Conservation (phyloP, 164 flowering plant genomes). For the Liquidambar formosana region DNA sequence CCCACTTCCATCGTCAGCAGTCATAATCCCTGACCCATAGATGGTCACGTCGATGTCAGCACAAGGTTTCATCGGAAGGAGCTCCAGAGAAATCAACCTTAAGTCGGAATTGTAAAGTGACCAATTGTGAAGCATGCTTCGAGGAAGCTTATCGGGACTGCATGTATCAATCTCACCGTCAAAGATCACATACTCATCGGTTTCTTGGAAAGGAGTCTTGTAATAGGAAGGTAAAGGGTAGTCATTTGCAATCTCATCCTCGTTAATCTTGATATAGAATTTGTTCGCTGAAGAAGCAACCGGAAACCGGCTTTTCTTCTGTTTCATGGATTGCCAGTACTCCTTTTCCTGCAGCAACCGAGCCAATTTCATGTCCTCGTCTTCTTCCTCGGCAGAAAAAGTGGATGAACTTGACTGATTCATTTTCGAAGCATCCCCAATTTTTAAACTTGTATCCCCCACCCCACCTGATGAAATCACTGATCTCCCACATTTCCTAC, state of each 20-base stretch:
- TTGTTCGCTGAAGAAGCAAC: constrained; percentile 41
- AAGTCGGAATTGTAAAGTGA: constrained; percentile 88
- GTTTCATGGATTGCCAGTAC: constrained; percentile 66
- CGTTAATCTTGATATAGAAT: constrained; percentile 80
- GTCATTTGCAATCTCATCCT: constrained; percentile 92
- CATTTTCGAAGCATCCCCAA: constrained; percentile 24
- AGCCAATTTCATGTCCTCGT: constrained; percentile 70
- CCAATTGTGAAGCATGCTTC: constrained; percentile 90
- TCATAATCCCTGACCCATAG: constrained; percentile 88
- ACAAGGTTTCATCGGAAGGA: constrained; percentile 87
- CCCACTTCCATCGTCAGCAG: constrained; percentile 79
- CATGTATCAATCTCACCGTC: constrained; percentile 49
- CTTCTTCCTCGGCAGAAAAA: constrained; percentile 49
- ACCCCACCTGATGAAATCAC: constrained; percentile 22
- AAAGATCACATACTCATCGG: constrained; percentile 72
- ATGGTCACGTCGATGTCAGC: constrained; percentile 81
- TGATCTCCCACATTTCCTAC: constrained; percentile 31
- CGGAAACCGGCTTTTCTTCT: constrained; percentile 38
- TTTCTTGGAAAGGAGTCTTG: constrained; percentile 55
- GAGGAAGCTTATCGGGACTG: constrained; percentile 60
- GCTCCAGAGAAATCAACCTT: constrained; percentile 81
- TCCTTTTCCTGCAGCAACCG: constrained; percentile 77
- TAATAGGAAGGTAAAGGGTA: constrained; percentile 91
- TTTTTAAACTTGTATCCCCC: constrained; percentile 16
- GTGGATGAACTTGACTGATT: constrained; percentile 17